Percentiles rank a stretch among this genome's conserved stretches.
Conservation (phyloP, 108 stramenopile genomes). For the Conticribra weissflogii region DNA sequence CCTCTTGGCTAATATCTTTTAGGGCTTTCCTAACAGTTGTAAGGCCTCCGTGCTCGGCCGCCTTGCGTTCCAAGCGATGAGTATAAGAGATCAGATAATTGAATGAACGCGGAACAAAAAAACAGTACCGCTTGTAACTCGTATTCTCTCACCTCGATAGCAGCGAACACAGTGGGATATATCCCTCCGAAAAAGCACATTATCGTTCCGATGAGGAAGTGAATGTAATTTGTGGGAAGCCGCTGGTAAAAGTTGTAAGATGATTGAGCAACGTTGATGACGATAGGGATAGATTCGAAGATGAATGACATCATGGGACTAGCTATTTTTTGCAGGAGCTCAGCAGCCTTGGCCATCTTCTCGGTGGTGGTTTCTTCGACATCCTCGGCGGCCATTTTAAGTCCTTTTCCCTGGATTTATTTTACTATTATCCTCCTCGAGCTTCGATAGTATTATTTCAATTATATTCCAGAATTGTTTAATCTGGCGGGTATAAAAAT, state of each 20-base stretch:
- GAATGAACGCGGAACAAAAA: no score
- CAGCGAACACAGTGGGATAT: slow-evolving; percentile 91
- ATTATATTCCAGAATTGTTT: no score
- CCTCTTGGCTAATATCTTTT: slow-evolving; percentile 66
- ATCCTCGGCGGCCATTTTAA: no score
- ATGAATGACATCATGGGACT: slow-evolving; percentile 53
- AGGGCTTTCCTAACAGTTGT: slow-evolving; percentile 68
- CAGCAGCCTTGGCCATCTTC: slow-evolving; percentile 23
- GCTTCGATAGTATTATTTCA: no score
- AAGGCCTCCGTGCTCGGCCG: slow-evolving; percentile 84
- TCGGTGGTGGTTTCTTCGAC: slow-evolving; percentile 5
- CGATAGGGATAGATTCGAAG: slow-evolving; percentile 34
- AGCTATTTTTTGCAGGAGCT: slow-evolving; percentile 34
- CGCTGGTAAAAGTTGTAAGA: slow-evolving; percentile 42
- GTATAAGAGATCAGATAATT: no score
- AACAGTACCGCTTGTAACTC: no score
- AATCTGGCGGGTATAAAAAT: no score
- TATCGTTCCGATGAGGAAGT: slow-evolving; percentile 73
- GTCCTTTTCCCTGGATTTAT: no score
- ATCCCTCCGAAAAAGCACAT: slow-evolving; percentile 97
- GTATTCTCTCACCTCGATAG: slow-evolving; percentile 42
- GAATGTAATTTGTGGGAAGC: slow-evolving; percentile 60
- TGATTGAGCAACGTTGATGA: slow-evolving; percentile 31
- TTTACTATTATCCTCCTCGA: no score
- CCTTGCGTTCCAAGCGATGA: slow-evolving; percentile 48